Conservation (phyloP, 176 grass and related monocot genomes). For the Metroxylon sagu region DNA sequence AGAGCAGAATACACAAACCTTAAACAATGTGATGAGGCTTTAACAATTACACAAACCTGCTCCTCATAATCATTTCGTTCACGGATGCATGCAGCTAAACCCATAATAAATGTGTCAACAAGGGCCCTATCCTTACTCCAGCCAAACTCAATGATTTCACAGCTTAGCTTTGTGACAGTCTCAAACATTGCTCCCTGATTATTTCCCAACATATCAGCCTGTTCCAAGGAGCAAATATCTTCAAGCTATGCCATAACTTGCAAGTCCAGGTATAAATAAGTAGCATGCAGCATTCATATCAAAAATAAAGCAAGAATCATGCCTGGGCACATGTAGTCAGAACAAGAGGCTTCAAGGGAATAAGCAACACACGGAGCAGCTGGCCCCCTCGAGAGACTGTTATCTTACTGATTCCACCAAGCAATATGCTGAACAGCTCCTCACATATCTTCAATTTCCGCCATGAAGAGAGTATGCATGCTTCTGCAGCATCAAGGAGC, state of each 20-base stretch:
- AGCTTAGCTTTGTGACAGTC: conserved; percentile 82
- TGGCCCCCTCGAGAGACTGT: conserved; percentile 86
- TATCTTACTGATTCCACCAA: conserved; percentile 90
- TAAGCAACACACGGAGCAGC: conserved; percentile 77
- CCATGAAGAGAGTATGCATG: conserved; percentile 92
- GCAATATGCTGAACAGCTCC: conserved; percentile 79
- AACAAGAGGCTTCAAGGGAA: conserved; percentile 96
- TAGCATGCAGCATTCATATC: no score
- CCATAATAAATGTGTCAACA: conserved; percentile 98
- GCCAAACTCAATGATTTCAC: conserved; percentile 99
- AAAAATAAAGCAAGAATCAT: conserved; percentile 4
- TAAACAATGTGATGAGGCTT: no score
- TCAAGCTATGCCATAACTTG: no score
- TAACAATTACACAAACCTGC: conserved; percentile 40
- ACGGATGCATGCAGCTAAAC: conserved; percentile 89
- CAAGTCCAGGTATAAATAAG: no score
- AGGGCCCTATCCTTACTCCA: conserved; percentile 98
- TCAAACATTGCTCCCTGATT: conserved; percentile 83
- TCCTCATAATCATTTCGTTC: conserved; percentile 95
- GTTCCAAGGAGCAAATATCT: neutral
- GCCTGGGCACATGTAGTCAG: conserved; percentile 89
- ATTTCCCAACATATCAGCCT: conserved; percentile 79
- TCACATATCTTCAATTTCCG: conserved; percentile 81
- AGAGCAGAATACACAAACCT: no score
- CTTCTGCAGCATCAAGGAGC: conserved; percentile 79